Percentiles rank a stretch among this genome's conserved stretches.
Evolutionary conservation across 257 asterid genomes (phyloP).

Genomic region (Nicotiana paniculata): DNA sequence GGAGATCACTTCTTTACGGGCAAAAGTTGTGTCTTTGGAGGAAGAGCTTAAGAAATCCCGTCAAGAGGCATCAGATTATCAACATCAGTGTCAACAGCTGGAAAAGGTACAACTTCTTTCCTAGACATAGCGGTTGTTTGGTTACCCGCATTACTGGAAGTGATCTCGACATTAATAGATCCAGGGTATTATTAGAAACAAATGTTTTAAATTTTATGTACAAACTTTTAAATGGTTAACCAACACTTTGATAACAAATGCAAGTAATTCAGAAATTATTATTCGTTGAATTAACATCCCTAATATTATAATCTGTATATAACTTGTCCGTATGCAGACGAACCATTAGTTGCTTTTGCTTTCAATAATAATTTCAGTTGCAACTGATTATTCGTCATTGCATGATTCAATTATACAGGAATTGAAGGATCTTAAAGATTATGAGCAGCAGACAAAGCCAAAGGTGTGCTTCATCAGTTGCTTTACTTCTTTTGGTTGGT

Average conservation of each 20-base stretch:
- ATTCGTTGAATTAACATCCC: background rate
- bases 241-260: background rate
- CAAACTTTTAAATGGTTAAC: background rate
- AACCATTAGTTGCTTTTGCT: background rate
- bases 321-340: background rate
- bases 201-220: background rate
- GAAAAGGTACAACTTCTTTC: slow-evolving; percentile 50
- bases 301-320: background rate
- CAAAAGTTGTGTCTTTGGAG: slow-evolving; percentile 58
- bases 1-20: slow-evolving; percentile 58
- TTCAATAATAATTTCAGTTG: background rate
- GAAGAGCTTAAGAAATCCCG: slow-evolving; percentile 61
- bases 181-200: background rate
- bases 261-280: background rate
- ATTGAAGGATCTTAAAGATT: slow-evolving; percentile 72
- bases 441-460: slow-evolving; percentile 80
- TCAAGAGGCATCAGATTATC: slow-evolving; percentile 50
- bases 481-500: slow-evolving; percentile 3
- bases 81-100: slow-evolving; percentile 41
- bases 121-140: background rate
- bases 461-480: slow-evolving; percentile 43
- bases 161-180: background rate
- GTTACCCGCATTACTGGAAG: background rate
- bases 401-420: slow-evolving; percentile 47
- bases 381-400: background rate